Evolutionary conservation across 176 grass and related monocot species (phyloP), one percentile per base, ranked within the genome.

Genomic region (Bonia amplexicaulis): DNA sequence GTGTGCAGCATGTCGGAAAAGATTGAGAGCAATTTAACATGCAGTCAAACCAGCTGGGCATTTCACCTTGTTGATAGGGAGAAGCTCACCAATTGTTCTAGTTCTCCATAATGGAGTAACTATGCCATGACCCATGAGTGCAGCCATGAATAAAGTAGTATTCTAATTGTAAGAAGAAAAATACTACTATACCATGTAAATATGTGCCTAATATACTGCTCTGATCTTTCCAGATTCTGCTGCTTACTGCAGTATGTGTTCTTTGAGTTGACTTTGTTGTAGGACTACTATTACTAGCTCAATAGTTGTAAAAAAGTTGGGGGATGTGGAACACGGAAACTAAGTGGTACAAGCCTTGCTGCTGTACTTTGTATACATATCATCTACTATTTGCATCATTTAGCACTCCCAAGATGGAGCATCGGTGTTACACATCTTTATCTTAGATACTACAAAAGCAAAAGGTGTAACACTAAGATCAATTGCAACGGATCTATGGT

Each of bases 1-100:
- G 42, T 71, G 40, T 45, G 78, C 78, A 62, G 58, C 66, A 79
- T 77, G 82, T 88, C 13, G 17, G 71, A 62, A 70, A 73, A 82
- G 86, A 66, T 78, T 33, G 58, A 44, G 48, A 71, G 62, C 80
- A 89, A 86, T 82, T 83, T 88, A 74, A 55, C 82, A 76, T 70
- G 79, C 74, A 66, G 90, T 87, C 87, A 87, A 89, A 86, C 49
- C 74, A 80, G 63, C 55, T 69, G 35, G 61, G 54, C 25, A 83
- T 86, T 79, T 67, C 29, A 7, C 75, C 54, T 80, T 74, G 80
- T 75, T 69, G 84, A 79, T 52, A 58, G 67, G 40, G 52, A 80
- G 80, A 77, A 84, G 69, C 74, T 84, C 59, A 76, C 33, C 77
- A 76, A 60, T 60, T 74, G 41, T 74, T 84, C 39, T 84, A 74